phyloP scores from a whole-genome alignment of 1,284 basidiomycete genomes.

The Pseudozyma hubeiensis region DNA sequence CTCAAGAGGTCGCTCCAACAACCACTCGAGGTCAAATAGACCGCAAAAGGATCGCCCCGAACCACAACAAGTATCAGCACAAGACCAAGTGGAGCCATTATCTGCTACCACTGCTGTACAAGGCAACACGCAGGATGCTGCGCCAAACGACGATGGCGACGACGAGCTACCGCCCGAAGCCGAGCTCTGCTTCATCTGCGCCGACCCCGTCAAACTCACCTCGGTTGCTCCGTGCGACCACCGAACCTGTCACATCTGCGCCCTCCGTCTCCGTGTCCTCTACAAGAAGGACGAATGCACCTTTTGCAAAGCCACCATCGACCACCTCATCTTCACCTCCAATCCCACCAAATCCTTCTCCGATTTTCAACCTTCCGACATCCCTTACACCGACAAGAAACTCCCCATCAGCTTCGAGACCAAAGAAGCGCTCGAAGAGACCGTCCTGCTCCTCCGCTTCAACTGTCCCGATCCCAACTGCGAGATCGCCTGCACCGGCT shows the following conservation, averaged over 20 bases:
- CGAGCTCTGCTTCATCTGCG: conserved; percentile 91
- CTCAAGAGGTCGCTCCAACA: conserved; percentile 10
- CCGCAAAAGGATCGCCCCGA: neutral
- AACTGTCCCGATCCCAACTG: conserved; percentile 73
- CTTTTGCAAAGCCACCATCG: conserved; percentile 93
- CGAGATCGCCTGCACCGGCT: conserved; percentile 84
- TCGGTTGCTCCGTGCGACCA: conserved; percentile 91
- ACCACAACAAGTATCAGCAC: neutral
- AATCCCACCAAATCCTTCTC: conserved; percentile 71
- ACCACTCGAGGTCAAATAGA: conserved; percentile 5
- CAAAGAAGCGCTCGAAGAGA: conserved; percentile 93
- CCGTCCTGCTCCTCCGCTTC: conserved; percentile 84
- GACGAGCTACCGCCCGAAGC: conserved; percentile 64
- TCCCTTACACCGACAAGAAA: conserved; percentile 63
- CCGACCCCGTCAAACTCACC: conserved; percentile 91
- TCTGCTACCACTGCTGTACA: neutral
- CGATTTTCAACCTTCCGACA: conserved; percentile 54
- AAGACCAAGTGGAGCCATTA: neutral
- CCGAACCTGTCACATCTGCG: conserved; percentile 90
- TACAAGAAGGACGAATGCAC: conserved; percentile 90
- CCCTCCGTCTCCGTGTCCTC: conserved; percentile 86
- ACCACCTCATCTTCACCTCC: conserved; percentile 82
- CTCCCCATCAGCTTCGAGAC: conserved; percentile 88
- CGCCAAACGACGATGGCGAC: conserved; percentile 67
- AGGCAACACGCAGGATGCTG: neutral